phyloP scores from a whole-genome alignment of 805 yeast genomes.

The Ogataea saltuana region DNA sequence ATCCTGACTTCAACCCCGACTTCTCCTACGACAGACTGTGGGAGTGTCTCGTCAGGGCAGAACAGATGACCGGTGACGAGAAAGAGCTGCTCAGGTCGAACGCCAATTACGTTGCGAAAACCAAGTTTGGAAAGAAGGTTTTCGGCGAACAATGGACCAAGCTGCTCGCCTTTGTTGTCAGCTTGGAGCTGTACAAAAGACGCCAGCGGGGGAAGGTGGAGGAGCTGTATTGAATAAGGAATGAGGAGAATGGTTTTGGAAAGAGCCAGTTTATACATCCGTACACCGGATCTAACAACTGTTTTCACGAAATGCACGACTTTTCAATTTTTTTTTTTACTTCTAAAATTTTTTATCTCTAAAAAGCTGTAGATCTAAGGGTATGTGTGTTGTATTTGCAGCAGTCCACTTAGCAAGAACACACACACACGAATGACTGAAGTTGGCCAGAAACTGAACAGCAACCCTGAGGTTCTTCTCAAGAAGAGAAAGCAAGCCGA shows the following conservation, averaged over 20 bases:
- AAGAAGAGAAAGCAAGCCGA: conserved; percentile 81
- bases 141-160: conserved; percentile 29
- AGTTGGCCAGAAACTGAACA: conserved; percentile 47
- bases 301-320: conserved; percentile 7
- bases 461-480: conserved; percentile 75
- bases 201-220: conserved; percentile 33
- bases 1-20: conserved; percentile 59
- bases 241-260: background rate
- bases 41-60: conserved; percentile 45
- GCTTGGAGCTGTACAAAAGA: conserved; percentile 26
- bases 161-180: conserved; percentile 14
- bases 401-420: too few relatives aligned
- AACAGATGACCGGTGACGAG: conserved; percentile 13
- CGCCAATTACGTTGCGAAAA: conserved; percentile 26
- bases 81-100: conserved; percentile 24
- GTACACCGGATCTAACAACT: conserved; percentile 7
- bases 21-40: conserved; percentile 39
- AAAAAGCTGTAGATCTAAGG: background rate
- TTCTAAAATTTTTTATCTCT: conserved; percentile 5
- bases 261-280: background rate
- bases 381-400: too few relatives aligned
- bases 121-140: conserved; percentile 30
- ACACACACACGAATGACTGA: conserved; percentile 20
- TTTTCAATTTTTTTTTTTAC: conserved; percentile 7
- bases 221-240: conserved; percentile 24